These are phyloP conservation scores for Xylaria venustula DNA, from an alignment of 495 filamentous ascomycete species.

Conservation along the genomic window DNA sequence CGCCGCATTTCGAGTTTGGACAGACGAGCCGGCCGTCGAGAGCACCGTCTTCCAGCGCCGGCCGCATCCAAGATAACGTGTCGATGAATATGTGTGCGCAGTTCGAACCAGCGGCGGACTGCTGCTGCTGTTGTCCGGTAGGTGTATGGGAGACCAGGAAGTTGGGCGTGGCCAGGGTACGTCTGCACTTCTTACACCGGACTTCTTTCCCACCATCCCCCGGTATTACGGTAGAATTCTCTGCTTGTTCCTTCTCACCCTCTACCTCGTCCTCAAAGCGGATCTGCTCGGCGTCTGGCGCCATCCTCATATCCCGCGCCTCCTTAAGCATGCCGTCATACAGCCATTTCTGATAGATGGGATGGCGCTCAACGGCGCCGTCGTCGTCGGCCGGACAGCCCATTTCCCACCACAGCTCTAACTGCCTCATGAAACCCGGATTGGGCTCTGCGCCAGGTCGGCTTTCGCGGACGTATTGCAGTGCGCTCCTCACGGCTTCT, in stretches of 20 bases:
- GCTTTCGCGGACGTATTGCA: constrained; percentile 57
- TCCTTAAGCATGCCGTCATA: constrained; percentile 76
- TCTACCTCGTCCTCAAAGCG: constrained; percentile 80
- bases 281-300: constrained; percentile 69
- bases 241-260: constrained; percentile 15
- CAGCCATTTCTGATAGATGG: constrained; percentile 84
- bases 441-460: constrained; percentile 83
- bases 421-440: constrained; percentile 80
- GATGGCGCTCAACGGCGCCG: constrained; percentile 56
- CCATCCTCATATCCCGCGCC: constrained; percentile 60
- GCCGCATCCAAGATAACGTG: constrained; percentile 90
- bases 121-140: constrained; percentile 13
- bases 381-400: constrained; percentile 62
- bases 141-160: constrained; percentile 44
- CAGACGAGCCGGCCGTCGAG: constrained; percentile 82
- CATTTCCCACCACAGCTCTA: constrained; percentile 85
- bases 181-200: constrained; percentile 66
- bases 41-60: constrained; percentile 70
- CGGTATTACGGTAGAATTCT: constrained; percentile 3
- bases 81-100: constrained; percentile 90
- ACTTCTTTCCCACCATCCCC: constrained; percentile 43
- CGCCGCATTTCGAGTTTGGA: constrained; percentile 69
- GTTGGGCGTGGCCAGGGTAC: constrained; percentile 40
- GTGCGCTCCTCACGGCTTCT: constrained; percentile 36
- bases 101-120: not conserved